Percentiles rank a stretch among this genome's conserved stretches.
These are phyloP conservation scores for Pascua sp. DNA, from an alignment of 1,284 basidiomycete genomes.

Conservation along the genomic window DNA sequence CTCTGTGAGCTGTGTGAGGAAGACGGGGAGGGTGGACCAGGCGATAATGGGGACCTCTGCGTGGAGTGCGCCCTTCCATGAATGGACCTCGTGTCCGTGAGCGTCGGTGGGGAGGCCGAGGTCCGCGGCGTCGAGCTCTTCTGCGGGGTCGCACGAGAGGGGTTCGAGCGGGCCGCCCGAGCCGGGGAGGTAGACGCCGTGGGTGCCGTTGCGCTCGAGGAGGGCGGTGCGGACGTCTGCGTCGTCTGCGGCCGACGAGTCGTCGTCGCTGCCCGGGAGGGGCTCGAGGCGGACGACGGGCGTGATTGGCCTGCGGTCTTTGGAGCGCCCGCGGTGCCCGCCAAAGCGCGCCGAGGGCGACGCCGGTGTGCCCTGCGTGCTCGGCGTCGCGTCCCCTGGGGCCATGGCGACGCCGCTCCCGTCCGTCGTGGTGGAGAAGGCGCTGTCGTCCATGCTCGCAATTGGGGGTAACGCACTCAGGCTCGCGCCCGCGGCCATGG, in stretches of 20 bases:
- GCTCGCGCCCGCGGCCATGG: slow-evolving; percentile 11
- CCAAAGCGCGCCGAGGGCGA: neutral
- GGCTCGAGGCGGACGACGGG: slow-evolving; percentile 6
- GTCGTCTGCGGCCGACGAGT: neutral
- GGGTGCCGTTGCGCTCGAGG: neutral
- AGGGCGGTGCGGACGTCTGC: neutral
- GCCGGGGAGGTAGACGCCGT: slow-evolving; percentile 6
- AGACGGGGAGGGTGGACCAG: slow-evolving; percentile 40
- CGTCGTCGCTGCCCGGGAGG: slow-evolving; percentile 9
- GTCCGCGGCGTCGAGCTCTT: slow-evolving; percentile 44
- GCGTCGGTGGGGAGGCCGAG: slow-evolving; percentile 41
- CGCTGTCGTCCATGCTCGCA: slow-evolving; percentile 1
- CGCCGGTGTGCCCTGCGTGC: neutral
- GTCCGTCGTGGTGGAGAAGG: slow-evolving; percentile 10
- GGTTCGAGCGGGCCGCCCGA: neutral
- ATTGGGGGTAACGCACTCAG: slow-evolving; percentile 8
- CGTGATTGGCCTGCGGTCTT: slow-evolving; percentile 15
- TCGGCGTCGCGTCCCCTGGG: neutral
- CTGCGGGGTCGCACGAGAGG: slow-evolving; percentile 38
- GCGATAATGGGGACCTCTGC: slow-evolving; percentile 42
- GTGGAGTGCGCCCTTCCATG: slow-evolving; percentile 9
- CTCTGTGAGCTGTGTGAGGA: slow-evolving; percentile 49
- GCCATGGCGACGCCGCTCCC: neutral
- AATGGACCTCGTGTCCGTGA: slow-evolving; percentile 11
- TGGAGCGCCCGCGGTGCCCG: slow-evolving; percentile 8